Percentiles rank a stretch among this genome's conserved stretches.
Evolutionary conservation across 2,329 filamentous ascomycete species (phyloP).

Genomic region (Fusarium nurragi): DNA sequence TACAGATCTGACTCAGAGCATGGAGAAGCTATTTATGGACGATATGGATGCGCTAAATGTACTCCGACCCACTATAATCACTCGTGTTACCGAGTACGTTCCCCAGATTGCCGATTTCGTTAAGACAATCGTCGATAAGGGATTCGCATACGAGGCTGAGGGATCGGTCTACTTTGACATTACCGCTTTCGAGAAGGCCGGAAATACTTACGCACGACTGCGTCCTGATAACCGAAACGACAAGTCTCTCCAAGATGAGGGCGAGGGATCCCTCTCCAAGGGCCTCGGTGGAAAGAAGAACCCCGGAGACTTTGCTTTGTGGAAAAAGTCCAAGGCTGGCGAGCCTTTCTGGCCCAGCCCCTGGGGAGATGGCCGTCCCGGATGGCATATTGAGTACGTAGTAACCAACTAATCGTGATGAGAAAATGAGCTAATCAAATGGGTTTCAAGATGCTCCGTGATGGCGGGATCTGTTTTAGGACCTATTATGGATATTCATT

Average conservation of each 20-base stretch:
- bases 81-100: constrained; percentile 91
- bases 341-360: constrained; percentile 90
- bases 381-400: constrained; percentile 86
- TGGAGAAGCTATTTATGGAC: constrained; percentile 86
- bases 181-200: constrained; percentile 80
- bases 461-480: constrained; percentile 94
- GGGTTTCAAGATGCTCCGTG: constrained; percentile 71
- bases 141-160: constrained; percentile 83
- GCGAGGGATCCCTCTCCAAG: constrained; percentile 82
- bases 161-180: constrained; percentile 97
- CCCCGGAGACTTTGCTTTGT: constrained; percentile 87
- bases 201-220: constrained; percentile 85
- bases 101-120: constrained; percentile 88
- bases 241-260: constrained; percentile 84
- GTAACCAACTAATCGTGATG: background rate
- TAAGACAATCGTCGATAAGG: constrained; percentile 81
- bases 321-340: constrained; percentile 91
- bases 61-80: constrained; percentile 80
- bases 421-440: background rate
- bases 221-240: constrained; percentile 88
- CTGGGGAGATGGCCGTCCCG: constrained; percentile 88
- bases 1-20: constrained; percentile 84
- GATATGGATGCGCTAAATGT: constrained; percentile 92
- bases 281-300: constrained; percentile 73
- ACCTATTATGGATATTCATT: constrained; percentile 88